A percentile compares a stretch with the other conserved stretches of the same genome.
Conservation (phyloP, 1,139 yeast species). For the Blastobotrys indianensis region DNA sequence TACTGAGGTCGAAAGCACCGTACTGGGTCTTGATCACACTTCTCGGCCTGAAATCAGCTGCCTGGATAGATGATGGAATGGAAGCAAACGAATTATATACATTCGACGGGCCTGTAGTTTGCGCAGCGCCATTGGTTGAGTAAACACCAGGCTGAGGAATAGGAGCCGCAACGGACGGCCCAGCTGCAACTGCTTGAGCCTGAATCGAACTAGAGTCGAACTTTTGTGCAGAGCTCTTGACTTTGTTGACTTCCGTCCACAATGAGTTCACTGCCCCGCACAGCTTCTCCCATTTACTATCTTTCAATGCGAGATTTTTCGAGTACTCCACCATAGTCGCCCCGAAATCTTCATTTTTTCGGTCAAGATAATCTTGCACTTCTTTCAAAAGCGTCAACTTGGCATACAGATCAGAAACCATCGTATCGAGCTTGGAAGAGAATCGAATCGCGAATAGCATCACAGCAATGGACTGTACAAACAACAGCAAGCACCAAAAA, state of each 20-base stretch:
- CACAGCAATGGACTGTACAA: slow-evolving; percentile 5
- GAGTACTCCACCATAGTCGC: neutral
- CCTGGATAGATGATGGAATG: no score
- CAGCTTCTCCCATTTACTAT: slow-evolving; percentile 5
- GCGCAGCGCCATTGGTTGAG: no score
- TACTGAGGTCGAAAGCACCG: slow-evolving; percentile 27
- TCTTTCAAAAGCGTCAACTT: slow-evolving; percentile 3
- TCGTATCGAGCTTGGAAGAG: neutral
- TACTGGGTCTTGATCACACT: slow-evolving; percentile 35
- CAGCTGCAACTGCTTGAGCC: no score
- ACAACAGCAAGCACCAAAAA: neutral
- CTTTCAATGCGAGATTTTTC: neutral
- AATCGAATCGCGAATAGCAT: slow-evolving; percentile 5
- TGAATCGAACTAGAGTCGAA: no score
- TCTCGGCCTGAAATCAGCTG: slow-evolving; percentile 20
- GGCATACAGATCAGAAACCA: slow-evolving; percentile 4
- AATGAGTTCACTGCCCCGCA: slow-evolving; percentile 10
- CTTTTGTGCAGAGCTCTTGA: neutral
- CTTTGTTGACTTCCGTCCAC: slow-evolving; percentile 12
- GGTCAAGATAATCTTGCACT: slow-evolving; percentile 9
- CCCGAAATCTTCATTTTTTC: slow-evolving; percentile 6
- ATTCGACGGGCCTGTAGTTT: no score
- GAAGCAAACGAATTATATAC: no score
- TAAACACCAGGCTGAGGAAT: no score
- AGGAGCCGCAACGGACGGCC: no score